Conservation (phyloP, 805 yeast species). For the Candida ficus region DNA sequence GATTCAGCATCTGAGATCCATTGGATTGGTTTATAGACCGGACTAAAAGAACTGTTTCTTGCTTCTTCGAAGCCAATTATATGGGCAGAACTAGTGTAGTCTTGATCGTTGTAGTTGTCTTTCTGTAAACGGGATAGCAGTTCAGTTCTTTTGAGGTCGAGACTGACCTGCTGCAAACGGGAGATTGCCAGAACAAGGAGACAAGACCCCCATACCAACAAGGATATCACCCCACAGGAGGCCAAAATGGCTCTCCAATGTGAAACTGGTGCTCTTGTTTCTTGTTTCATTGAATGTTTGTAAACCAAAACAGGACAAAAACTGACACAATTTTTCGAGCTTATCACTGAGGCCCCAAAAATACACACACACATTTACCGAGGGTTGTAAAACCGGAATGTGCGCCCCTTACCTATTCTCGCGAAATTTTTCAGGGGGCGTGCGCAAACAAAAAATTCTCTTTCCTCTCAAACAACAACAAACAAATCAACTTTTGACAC, state of each 20-base stretch:
- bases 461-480: neutral
- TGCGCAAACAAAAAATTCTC: neutral
- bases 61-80: constrained; percentile 33
- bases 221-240: constrained; percentile 6
- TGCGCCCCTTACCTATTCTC: neutral
- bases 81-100: neutral
- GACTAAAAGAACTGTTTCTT: constrained; percentile 53
- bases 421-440: neutral
- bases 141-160: constrained; percentile 6
- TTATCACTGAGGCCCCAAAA: too few relatives aligned
- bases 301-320: too few relatives aligned
- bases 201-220: constrained; percentile 13
- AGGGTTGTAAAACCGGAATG: too few relatives aligned
- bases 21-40: constrained; percentile 51
- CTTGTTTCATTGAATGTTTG: neutral
- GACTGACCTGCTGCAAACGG: constrained; percentile 6
- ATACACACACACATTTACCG: too few relatives aligned
- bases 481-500: neutral
- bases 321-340: neutral
- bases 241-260: constrained; percentile 7
- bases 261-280: neutral
- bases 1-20: constrained; percentile 60
- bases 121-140: constrained; percentile 6
- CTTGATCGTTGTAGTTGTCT: neutral
- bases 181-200: constrained; percentile 8